Evolutionary conservation across 768 basidiomycete genomes (phyloP).

Genomic region (Leccinum longicurvipes): DNA sequence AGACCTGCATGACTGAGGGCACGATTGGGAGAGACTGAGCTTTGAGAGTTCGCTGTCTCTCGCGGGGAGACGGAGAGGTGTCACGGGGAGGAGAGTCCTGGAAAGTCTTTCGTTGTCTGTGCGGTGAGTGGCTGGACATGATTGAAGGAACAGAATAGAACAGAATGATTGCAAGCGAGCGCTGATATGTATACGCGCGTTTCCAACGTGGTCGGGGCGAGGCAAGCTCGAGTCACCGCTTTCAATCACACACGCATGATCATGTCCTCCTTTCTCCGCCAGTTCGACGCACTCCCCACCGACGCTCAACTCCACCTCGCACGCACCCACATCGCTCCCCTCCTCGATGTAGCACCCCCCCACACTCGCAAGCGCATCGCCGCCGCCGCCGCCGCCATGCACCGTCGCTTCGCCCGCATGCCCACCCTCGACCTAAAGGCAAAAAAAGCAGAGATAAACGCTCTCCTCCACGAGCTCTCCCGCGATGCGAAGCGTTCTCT

Average conservation of each 20-base stretch:
- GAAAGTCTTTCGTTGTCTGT: constrained; percentile 57
- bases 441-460: constrained; percentile 54
- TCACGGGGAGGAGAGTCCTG: constrained; percentile 39
- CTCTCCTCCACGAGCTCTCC: constrained; percentile 49
- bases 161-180: too few relatives aligned
- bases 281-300: constrained; percentile 50
- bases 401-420: constrained; percentile 36
- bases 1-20: constrained; percentile 54
- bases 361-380: constrained; percentile 39
- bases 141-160: too few relatives aligned
- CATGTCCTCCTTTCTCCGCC: constrained; percentile 32
- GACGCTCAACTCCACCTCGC: constrained; percentile 50
- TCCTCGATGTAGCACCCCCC: constrained; percentile 44
- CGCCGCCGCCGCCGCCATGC: constrained; percentile 39
- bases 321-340: constrained; percentile 45
- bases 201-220: constrained; percentile 58
- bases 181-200: constrained; percentile 54
- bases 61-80: constrained; percentile 41
- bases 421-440: constrained; percentile 50
- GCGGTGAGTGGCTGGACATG: constrained; percentile 61
- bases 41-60: constrained; percentile 53
- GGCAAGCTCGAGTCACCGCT: constrained; percentile 17
- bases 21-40: constrained; percentile 62
- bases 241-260: not conserved
- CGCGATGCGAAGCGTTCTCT: constrained; percentile 52